A percentile compares a stretch with the other conserved stretches of the same genome.
Conservation (phyloP, 768 basidiomycete species). For the Trametes elegans region DNA sequence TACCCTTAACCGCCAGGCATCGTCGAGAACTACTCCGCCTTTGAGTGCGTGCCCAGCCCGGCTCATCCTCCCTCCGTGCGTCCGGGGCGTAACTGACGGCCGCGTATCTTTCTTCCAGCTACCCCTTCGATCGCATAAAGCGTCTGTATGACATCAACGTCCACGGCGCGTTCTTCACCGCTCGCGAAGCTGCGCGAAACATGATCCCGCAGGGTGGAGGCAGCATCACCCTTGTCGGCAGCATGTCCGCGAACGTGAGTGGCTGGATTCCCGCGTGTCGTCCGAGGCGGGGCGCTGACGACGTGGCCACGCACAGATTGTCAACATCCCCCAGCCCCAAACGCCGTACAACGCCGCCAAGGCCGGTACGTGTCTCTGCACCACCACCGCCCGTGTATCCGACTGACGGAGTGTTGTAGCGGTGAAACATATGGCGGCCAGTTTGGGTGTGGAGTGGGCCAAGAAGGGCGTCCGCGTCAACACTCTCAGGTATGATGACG, state of each 20-base stretch:
- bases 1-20: constrained; percentile 50
- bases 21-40: constrained; percentile 83
- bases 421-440: constrained; percentile 91
- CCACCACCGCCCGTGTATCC: not conserved
- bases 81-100: constrained; percentile 15
- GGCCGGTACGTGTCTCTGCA: constrained; percentile 53
- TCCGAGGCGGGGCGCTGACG: constrained; percentile 12
- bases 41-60: constrained; percentile 55
- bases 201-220: constrained; percentile 85
- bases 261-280: not conserved
- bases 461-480: constrained; percentile 87
- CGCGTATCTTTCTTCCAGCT: constrained; percentile 40
- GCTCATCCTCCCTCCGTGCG: not conserved
- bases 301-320: constrained; percentile 48
- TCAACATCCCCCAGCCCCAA: constrained; percentile 91
- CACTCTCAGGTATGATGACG: constrained; percentile 54
- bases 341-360: constrained; percentile 97
- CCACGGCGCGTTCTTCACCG: constrained; percentile 93
- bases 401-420: constrained; percentile 44
- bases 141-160: constrained; percentile 91
- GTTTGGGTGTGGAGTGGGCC: constrained; percentile 95
- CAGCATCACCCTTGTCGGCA: constrained; percentile 81
- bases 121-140: constrained; percentile 83
- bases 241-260: constrained; percentile 87
- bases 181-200: constrained; percentile 87